These are phyloP conservation scores for Gentiana straminea DNA, from an alignment of 257 asterid species.

Conservation along the genomic window DNA sequence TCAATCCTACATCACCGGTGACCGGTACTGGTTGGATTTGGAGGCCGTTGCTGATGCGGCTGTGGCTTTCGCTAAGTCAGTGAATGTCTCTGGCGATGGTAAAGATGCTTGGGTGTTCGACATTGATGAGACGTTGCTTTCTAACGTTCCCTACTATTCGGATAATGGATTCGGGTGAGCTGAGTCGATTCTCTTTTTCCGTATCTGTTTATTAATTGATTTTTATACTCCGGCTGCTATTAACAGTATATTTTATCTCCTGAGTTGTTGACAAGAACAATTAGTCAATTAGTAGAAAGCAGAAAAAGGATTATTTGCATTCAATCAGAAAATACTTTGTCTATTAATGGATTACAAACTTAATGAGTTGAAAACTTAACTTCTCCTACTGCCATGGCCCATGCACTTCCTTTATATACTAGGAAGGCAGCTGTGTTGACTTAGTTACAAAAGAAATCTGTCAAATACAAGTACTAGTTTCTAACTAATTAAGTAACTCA, in stretches of 20 bases:
- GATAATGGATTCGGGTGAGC: slow-evolving; percentile 66
- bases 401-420: too few species aligned
- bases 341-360: too few species aligned
- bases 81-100: slow-evolving; percentile 31
- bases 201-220: neutral
- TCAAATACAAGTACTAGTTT: too few species aligned
- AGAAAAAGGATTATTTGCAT: too few species aligned
- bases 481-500: too few species aligned
- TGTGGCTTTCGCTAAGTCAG: slow-evolving; percentile 32
- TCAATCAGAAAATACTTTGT: too few species aligned
- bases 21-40: slow-evolving; percentile 38
- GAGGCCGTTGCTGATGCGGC: slow-evolving; percentile 54
- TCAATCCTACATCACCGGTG: slow-evolving; percentile 44
- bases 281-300: too few species aligned
- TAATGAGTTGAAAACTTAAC: too few species aligned
- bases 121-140: slow-evolving; percentile 76
- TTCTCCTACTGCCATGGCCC: too few species aligned
- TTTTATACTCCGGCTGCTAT: neutral
- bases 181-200: neutral
- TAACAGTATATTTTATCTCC: neutral
- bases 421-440: too few species aligned
- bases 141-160: slow-evolving; percentile 67
- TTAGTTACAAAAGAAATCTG: too few species aligned
- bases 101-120: slow-evolving; percentile 88
- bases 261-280: too few species aligned